Evolutionary conservation across 2,329 filamentous ascomycete species (phyloP).

Genomic region (Nakataea oryzae): DNA sequence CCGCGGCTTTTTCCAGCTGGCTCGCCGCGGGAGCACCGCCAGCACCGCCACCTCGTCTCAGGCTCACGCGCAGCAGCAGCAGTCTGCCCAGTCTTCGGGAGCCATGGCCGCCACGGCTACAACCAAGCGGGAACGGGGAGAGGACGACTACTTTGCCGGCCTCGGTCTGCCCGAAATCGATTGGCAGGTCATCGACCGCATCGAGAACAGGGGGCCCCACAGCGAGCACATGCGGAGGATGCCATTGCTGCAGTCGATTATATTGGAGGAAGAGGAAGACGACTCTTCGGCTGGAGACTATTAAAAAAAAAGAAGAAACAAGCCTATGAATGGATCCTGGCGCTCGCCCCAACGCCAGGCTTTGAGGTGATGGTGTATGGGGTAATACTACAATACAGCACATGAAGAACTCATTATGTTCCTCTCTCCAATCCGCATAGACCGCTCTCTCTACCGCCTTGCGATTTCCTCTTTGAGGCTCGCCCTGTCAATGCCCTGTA

Average conservation of each 20-base stretch:
- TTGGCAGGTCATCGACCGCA: conserved; percentile 4
- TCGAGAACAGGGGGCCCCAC: background rate
- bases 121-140: background rate
- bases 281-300: conserved; percentile 2
- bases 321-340: background rate
- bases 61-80: background rate
- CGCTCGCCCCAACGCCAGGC: no score
- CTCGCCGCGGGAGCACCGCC: background rate
- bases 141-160: conserved; percentile 1
- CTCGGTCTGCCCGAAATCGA: conserved; percentile 2
- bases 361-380: background rate
- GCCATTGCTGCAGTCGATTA: conserved; percentile 4
- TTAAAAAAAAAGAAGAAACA: background rate
- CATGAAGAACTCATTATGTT: background rate
- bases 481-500: background rate
- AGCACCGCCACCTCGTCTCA: background rate
- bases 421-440: background rate
- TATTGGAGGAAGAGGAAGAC: conserved; percentile 4
- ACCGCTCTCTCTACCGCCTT: background rate
- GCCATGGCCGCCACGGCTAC: no score
- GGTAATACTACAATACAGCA: conserved; percentile 3
- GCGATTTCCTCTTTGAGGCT: background rate
- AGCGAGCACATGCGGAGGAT: conserved; percentile 4
- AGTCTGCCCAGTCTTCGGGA: background rate
- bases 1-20: background rate